Percentiles rank a stretch among this genome's conserved stretches.
Conservation (phyloP, 2,329 filamentous ascomycete species). For the Beauveria medogensis region DNA sequence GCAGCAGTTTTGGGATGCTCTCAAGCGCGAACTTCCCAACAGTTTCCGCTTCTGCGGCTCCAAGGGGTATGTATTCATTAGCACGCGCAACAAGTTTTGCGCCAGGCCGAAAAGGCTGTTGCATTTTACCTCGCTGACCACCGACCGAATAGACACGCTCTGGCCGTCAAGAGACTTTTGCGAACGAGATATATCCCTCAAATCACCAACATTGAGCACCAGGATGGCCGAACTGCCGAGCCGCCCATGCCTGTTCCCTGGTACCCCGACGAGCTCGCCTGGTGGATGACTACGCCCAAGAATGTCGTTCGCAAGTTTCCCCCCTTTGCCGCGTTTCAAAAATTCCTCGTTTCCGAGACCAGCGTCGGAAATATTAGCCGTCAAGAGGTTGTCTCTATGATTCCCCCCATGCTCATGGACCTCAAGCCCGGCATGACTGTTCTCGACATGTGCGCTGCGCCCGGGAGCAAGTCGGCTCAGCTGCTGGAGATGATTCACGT, state of each 20-base stretch:
- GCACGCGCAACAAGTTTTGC: background rate
- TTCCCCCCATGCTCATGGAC: slow-evolving; percentile 88
- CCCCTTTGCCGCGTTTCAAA: slow-evolving; percentile 92
- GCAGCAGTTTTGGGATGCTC: slow-evolving; percentile 72
- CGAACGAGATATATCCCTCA: slow-evolving; percentile 85
- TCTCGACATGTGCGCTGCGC: slow-evolving; percentile 91
- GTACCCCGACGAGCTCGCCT: slow-evolving; percentile 93
- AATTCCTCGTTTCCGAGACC: slow-evolving; percentile 95
- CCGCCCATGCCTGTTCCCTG: slow-evolving; percentile 76
- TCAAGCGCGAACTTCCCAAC: slow-evolving; percentile 83
- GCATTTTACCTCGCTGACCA: background rate
- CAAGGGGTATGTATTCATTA: slow-evolving; percentile 55
- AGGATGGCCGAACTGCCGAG: slow-evolving; percentile 74
- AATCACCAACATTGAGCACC: slow-evolving; percentile 74
- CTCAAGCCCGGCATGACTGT: slow-evolving; percentile 86
- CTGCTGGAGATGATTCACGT: slow-evolving; percentile 88
- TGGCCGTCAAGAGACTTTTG: slow-evolving; percentile 81
- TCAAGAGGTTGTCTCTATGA: slow-evolving; percentile 98
- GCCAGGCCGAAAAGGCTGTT: background rate
- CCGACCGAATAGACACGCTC: slow-evolving; percentile 59
- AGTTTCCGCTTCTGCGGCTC: slow-evolving; percentile 97
- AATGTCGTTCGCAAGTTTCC: slow-evolving; percentile 89
- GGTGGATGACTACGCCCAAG: slow-evolving; percentile 97
- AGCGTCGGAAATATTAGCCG: slow-evolving; percentile 95
- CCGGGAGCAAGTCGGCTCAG: slow-evolving; percentile 94